A percentile compares a stretch with the other conserved stretches of the same genome.
phyloP scores from a whole-genome alignment of 164 flowering plant genomes.

The Nymphaea colorata region DNA sequence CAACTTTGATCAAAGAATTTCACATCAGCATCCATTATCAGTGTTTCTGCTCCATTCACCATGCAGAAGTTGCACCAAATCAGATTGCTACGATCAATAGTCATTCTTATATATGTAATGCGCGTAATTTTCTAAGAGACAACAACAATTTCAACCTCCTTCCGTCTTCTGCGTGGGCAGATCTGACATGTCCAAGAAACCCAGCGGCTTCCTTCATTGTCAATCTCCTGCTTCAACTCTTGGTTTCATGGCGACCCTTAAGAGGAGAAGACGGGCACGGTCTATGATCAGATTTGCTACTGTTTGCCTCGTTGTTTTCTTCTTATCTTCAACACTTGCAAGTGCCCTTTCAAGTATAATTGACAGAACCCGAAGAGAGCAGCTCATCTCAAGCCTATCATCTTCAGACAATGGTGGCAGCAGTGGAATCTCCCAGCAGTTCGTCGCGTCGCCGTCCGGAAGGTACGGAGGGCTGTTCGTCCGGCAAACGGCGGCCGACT shows the following conservation, averaged over 20 bases:
- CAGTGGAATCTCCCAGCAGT: slow-evolving; percentile 14
- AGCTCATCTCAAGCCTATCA: slow-evolving; percentile 25
- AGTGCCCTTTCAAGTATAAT: slow-evolving; percentile 19
- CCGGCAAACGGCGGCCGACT: slow-evolving; percentile 22
- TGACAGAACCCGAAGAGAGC: slow-evolving; percentile 22
- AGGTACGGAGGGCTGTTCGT: slow-evolving; percentile 23
- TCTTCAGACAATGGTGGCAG: slow-evolving; percentile 11
- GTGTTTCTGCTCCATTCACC: neutral
- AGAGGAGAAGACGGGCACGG: neutral
- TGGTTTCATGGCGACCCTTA: too few relatives aligned
- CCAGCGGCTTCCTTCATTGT: neutral
- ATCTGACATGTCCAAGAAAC: too few relatives aligned
- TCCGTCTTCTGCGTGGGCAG: neutral
- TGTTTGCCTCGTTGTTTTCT: neutral
- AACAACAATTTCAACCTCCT: neutral
- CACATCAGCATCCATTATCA: neutral
- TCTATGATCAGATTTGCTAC: too few relatives aligned
- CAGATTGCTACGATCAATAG: neutral
- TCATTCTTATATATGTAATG: too few relatives aligned
- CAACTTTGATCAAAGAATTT: neutral
- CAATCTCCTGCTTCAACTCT: neutral
- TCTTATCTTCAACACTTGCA: slow-evolving; percentile 7
- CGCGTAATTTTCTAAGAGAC: neutral
- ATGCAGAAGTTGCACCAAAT: neutral
- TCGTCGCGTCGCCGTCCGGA: slow-evolving; percentile 32